Base-by-base conservation (phyloP, 2,329 filamentous ascomycete genomes). In the Colletotrichum spaethianum region DNA sequence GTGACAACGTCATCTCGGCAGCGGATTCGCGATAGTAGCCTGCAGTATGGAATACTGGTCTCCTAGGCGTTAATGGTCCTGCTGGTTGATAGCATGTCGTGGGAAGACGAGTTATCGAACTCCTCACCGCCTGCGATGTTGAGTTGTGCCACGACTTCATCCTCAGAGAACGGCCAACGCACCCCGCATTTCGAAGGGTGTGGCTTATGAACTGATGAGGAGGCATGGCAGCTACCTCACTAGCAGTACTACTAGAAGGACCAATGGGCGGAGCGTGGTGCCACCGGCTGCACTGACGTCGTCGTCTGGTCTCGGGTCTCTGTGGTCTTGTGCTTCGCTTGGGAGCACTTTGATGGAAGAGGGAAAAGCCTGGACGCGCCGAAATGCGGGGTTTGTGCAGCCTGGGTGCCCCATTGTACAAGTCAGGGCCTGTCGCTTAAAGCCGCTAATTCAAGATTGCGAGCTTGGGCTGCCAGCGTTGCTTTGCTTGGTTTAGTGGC, bases 331-430 rank as follows among this genome's bases (percentile, higher is more conserved):
- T 38, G 61, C 36, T 40, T 53, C 48, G 33, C 23, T 16, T 42
- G 61, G 48, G 23, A 16, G 23, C 38, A 28, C 36, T 42, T 16
- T 50, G 67, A 33, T 23, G 36, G 44, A 11, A 67, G 48, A n/a
- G 59, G 48, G 46, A 44, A 55, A 56, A 50, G 70, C 59, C 70
- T 72, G 59, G 70, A 63, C 65, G 38, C 44, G 65, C 57, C 65
- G 23, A 63, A 72, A 64, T 63, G 70, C 70, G 70, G 70, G 70
- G 69, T n/a, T 55, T 33, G 36, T 63, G 69, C 69, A 72, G 42
- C 28, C 44, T 20, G 38, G 44, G 50, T 42, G n/a, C 16, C 65
- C 59, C 44, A 12, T 42, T 26, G 53, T 56, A 31, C 52, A 64
- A 60, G 59, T 70, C 59, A 46, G 65, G 69, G 53, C 53, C 65